These are phyloP conservation scores for Plenodomus tracheiphilus DNA, from an alignment of 2,329 filamentous ascomycete genomes.

Conservation along the genomic window DNA sequence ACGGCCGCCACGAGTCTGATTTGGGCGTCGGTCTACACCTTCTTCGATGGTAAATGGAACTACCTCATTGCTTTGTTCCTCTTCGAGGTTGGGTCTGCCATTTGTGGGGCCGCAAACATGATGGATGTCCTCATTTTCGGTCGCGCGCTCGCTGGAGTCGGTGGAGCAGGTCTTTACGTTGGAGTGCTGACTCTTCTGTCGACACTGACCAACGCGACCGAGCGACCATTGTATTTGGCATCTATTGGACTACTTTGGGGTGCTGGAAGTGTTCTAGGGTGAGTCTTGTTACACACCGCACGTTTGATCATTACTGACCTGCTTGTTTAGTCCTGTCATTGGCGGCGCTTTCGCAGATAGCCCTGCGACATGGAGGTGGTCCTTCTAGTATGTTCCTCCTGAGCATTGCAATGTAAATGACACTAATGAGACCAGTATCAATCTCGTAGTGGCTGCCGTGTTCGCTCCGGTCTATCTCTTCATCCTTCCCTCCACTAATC, in stretches of 20 bases:
- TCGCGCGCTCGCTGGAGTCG: constrained; percentile 50
- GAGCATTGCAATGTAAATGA: constrained; percentile 44
- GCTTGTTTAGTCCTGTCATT: constrained; percentile 41
- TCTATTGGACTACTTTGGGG: constrained; percentile 44
- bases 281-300: too few species aligned
- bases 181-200: constrained; percentile 30
- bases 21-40: constrained; percentile 31
- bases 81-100: constrained; percentile 46
- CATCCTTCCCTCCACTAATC: not conserved
- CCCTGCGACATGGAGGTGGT: constrained; percentile 3
- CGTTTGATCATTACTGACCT: too few species aligned
- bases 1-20: not conserved
- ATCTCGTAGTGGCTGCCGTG: not conserved
- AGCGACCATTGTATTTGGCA: not conserved
- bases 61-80: constrained; percentile 34
- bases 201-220: not conserved
- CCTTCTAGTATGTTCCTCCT: constrained; percentile 60
- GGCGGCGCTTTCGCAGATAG: constrained; percentile 48
- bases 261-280: constrained; percentile 48
- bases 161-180: constrained; percentile 50
- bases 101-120: constrained; percentile 31
- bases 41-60: constrained; percentile 53
- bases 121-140: constrained; percentile 45
- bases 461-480: not conserved
- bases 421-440: constrained; percentile 2